phyloP scores from a whole-genome alignment of 129 eudicot genomes.

The Rutidosis leptorrhynchoides region DNA sequence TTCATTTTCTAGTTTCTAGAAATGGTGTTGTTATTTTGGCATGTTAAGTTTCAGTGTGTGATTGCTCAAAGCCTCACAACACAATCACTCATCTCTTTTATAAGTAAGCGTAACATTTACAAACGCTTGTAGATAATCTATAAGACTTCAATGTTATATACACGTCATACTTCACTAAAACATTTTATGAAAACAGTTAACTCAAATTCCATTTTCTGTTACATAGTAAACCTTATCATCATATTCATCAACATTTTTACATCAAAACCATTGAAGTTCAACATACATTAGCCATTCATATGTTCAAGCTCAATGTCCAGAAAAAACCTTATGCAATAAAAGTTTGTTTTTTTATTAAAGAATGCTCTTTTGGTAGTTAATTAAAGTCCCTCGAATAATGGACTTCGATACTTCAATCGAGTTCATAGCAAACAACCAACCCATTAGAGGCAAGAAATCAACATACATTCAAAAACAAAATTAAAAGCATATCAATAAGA shows the following conservation, averaged over 20 bases:
- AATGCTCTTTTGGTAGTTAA: background rate
- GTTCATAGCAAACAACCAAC: conserved; percentile 22
- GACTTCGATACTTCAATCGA: conserved; percentile 3
- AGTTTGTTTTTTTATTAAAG: background rate
- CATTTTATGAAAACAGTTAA: background rate
- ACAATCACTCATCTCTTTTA: background rate
- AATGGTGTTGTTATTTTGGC: background rate
- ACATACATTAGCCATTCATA: background rate
- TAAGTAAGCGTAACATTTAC: background rate
- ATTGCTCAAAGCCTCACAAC: background rate
- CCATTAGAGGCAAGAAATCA: conserved; percentile 13
- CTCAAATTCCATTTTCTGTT: background rate
- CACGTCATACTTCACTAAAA: background rate
- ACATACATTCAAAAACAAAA: conserved; percentile 7
- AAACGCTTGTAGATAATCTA: background rate
- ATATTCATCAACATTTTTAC: background rate
- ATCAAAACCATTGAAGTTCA: background rate
- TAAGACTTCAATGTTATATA: background rate
- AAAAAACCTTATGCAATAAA: background rate
- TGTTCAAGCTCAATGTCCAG: background rate
- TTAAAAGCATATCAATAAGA: background rate
- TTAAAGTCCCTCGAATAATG: conserved; percentile 7
- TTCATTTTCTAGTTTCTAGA: background rate
- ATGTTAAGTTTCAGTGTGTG: background rate
- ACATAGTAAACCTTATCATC: background rate